Base-by-base conservation (phyloP, 2,329 filamentous ascomycete species). In the Pseudopithomyces maydicus region DNA sequence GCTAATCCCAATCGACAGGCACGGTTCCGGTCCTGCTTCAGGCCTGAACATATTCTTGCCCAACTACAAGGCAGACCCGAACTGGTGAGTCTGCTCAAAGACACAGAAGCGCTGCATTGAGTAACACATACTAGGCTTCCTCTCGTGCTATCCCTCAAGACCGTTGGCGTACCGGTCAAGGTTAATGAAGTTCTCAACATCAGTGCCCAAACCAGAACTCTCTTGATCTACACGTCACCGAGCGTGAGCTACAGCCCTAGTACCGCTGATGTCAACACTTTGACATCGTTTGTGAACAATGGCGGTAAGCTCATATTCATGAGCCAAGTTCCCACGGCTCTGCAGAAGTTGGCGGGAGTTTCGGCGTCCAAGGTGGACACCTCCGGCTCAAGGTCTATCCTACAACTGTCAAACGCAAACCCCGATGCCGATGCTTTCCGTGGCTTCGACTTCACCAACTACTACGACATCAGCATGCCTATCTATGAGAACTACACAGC, bases 301-400 rank as follows among this genome's bases (percentile, higher is more conserved):
- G 53, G 53, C 6, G 53, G 53, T 33, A 51, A 32, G 19, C 53
- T 55, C 32, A 51, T 55, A 17, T 55, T 55, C 39, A 55, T 55
- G 53, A 51, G 19, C 46, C 46, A 50, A 12, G 46, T 55, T 23
- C 53, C 53, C 14, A 39, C 46, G 17, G 39, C 38, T 38, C 46
- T 55, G 22, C 53, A 20, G n/a, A 8, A 38, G 15, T 46, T 55
- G 15, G 53, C 53, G n/a, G 53, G 53, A 45, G 53, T 55, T 19
- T 50, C 46, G n/a, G 53, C 45, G 19, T 36, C 53, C 12, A 45
- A 20, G 8, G 39, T 55, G 3, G 35, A 55, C 29, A 45, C 6
- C 19, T 26, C 36, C 6, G 20, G 46, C 32, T 23, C 32, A 22
- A 42, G 53, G 20, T 55, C 53, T n/a, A 46, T 49, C 17, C 17